A percentile compares a stretch with the other conserved stretches of the same genome.
phyloP scores from a whole-genome alignment of 441 rosid species.

The Raphanus hybrid region DNA sequence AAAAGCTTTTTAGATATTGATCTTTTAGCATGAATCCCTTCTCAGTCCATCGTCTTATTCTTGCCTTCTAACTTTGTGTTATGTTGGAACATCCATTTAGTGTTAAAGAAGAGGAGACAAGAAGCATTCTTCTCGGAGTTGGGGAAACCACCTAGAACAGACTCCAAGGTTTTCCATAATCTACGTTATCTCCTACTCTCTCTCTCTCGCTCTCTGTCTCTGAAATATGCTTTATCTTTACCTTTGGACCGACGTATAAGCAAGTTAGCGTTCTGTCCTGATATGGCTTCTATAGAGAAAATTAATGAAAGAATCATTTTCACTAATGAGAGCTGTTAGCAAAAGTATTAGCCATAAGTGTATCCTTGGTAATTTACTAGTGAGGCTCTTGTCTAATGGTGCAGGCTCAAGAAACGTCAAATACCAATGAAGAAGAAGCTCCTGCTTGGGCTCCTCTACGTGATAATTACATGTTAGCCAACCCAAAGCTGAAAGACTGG shows the following conservation, averaged over 20 bases:
- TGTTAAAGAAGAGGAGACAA: conserved; percentile 75
- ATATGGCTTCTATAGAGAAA: neutral
- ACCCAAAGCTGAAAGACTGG: conserved; percentile 87
- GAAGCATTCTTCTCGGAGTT: conserved; percentile 87
- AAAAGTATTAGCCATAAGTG: neutral
- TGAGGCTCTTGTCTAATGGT: conserved; percentile 14
- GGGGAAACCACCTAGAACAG: conserved; percentile 55
- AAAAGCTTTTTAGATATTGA: conserved; percentile 14
- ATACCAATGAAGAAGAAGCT: conserved; percentile 49
- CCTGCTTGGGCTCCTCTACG: conserved; percentile 97
- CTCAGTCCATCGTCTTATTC: neutral
- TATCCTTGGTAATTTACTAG: neutral
- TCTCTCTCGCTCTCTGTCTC: neutral
- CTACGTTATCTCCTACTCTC: neutral
- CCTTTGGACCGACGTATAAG: neutral
- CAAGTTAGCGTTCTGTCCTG: conserved; percentile 11
- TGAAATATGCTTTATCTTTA: conserved; percentile 7
- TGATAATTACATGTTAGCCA: conserved; percentile 90
- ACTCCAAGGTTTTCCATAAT: conserved; percentile 55
- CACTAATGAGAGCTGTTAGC: conserved; percentile 5
- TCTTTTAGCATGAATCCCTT: conserved; percentile 11
- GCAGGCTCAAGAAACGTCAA: conserved; percentile 53
- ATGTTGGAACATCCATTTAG: conserved; percentile 42
- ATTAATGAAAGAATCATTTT: neutral
- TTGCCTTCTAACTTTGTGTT: neutral